A percentile compares a stretch with the other conserved stretches of the same genome.
phyloP scores from a whole-genome alignment of 305 asterid species.

The Fraxinus velutina region DNA sequence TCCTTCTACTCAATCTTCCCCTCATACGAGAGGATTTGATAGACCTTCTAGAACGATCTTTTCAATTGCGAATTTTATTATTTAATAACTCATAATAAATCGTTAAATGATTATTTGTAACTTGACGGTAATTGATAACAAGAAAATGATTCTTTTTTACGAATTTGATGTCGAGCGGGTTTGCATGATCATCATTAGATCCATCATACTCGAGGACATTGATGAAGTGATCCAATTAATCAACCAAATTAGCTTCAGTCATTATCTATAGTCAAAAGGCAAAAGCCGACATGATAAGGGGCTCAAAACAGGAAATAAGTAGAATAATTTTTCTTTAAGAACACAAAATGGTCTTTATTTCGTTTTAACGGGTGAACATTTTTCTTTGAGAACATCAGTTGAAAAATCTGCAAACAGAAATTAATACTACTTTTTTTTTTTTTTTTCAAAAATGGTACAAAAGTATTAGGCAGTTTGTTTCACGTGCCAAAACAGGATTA shows the following conservation, averaged over 20 bases:
- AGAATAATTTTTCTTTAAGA: too few species aligned
- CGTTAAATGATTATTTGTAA: not conserved
- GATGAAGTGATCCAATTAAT: not conserved
- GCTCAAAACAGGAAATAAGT: not conserved
- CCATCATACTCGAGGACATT: not conserved
- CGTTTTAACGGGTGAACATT: not conserved
- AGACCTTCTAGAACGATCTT: not conserved
- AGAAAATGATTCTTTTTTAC: not conserved
- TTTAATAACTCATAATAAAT: not conserved
- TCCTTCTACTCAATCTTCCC: not conserved
- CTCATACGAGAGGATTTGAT: not conserved
- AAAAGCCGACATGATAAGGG: not conserved
- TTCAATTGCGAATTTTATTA: not conserved
- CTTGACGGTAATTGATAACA: not conserved
- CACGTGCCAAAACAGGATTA: too few species aligned
- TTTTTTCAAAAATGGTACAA: too few species aligned
- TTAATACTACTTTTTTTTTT: too few species aligned
- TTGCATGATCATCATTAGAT: not conserved
- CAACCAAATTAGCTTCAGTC: not conserved
- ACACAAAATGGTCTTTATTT: not conserved
- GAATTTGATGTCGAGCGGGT: not conserved
- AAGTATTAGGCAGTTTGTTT: too few species aligned
- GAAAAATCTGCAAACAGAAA: not conserved
- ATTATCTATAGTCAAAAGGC: not conserved
- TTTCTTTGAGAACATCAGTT: not conserved